phyloP scores from a whole-genome alignment of 2,329 filamentous ascomycete genomes.

The Hypomyces rosellus region DNA sequence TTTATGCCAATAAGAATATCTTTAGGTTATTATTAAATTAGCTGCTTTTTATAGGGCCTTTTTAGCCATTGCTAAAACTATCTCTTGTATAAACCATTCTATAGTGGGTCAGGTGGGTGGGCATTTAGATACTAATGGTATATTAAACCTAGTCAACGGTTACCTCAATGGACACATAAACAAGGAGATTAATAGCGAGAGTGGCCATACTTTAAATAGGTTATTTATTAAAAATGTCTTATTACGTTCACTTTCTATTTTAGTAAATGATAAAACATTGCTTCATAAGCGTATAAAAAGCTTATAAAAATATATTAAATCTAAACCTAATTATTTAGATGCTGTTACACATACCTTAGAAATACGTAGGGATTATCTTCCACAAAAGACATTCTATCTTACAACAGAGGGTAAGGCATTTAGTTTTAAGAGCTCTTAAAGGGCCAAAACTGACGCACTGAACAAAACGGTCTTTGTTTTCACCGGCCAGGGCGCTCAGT shows the following conservation, averaged over 20 bases:
- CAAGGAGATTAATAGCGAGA: too few species aligned
- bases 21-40: neutral
- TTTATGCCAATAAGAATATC: neutral
- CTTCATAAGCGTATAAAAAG: conserved; percentile 7
- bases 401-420: neutral
- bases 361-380: conserved; percentile 6
- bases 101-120: too few species aligned
- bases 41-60: neutral
- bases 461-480: neutral
- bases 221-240: neutral
- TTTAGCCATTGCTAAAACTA: too few species aligned
- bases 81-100: neutral
- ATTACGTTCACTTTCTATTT: neutral
- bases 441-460: neutral
- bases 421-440: too few species aligned
- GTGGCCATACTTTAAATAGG: too few species aligned
- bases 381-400: conserved; percentile 12
- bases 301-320: conserved; percentile 16
- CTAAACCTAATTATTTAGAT: conserved; percentile 6
- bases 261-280: conserved; percentile 1
- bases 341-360: conserved; percentile 15
- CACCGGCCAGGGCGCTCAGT: conserved; percentile 24
- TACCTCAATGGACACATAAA: too few species aligned
- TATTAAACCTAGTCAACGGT: too few species aligned
- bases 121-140: too few species aligned